Conservation (phyloP, 1,284 basidiomycete genomes). For the Heterobasidion irregulare region DNA sequence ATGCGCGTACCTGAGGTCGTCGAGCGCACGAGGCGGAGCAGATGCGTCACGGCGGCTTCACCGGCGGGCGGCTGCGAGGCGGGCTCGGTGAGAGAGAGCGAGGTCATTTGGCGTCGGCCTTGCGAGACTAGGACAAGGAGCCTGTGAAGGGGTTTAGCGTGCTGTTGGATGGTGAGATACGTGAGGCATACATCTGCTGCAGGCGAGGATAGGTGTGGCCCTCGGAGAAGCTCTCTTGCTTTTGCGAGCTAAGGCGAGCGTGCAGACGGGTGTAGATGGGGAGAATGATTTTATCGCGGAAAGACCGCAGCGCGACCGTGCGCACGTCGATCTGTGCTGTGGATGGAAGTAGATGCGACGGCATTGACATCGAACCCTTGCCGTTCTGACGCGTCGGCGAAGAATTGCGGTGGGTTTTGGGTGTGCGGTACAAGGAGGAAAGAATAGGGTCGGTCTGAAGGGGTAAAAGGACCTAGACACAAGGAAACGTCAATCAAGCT, state of each 20-base stretch:
- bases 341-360: conserved; percentile 18
- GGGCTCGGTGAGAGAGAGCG: conserved; percentile 44
- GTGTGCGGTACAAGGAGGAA: conserved; percentile 55
- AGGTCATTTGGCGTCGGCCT: conserved; percentile 37
- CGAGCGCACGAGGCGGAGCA: conserved; percentile 49
- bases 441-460: conserved; percentile 68
- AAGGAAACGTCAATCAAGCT: conserved; percentile 2
- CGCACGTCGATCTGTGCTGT: conserved; percentile 67
- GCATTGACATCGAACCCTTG: conserved; percentile 30
- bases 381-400: conserved; percentile 45
- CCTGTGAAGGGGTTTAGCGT: conserved; percentile 29
- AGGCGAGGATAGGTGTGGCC: conserved; percentile 43
- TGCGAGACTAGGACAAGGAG: conserved; percentile 70
- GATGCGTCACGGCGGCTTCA: conserved; percentile 55
- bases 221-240: conserved; percentile 44
- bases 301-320: conserved; percentile 68
- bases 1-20: conserved; percentile 26
- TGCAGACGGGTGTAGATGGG: conserved; percentile 53
- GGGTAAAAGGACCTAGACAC: conserved; percentile 58
- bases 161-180: neutral
- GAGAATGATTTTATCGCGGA: conserved; percentile 73
- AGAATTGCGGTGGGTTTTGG: conserved; percentile 47
- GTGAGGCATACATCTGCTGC: conserved; percentile 58
- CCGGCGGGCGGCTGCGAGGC: conserved; percentile 45
- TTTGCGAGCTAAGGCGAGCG: conserved; percentile 39